phyloP scores from a whole-genome alignment of 2,329 filamentous ascomycete species.

The Paraconiothyrium brasiliense region DNA sequence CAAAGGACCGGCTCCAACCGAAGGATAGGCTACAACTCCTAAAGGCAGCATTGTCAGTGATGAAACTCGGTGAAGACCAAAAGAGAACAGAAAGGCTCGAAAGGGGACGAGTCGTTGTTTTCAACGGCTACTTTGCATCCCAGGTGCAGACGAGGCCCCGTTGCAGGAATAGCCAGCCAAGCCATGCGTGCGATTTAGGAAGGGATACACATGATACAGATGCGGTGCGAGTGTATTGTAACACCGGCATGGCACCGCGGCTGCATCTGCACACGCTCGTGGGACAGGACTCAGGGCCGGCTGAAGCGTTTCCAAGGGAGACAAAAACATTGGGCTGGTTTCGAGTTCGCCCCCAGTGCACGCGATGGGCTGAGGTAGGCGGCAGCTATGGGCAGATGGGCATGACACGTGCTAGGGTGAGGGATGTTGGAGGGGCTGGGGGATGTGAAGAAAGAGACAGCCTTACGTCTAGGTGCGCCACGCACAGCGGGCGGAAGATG shows the following conservation, averaged over 20 bases:
- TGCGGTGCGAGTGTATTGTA: conserved; percentile 45
- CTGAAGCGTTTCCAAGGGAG: conserved; percentile 14
- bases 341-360: conserved; percentile 1
- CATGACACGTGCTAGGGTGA: conserved; percentile 15
- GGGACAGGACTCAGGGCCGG: conserved; percentile 32
- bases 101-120: conserved; percentile 42
- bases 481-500: conserved; percentile 38
- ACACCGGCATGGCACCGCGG: conserved; percentile 43
- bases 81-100: conserved; percentile 31
- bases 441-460: conserved; percentile 27
- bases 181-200: conserved; percentile 42
- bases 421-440: conserved; percentile 19
- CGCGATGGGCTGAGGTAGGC: conserved; percentile 8
- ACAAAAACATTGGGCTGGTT: conserved; percentile 5
- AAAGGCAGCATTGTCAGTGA: conserved; percentile 53
- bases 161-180: conserved; percentile 42
- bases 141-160: conserved; percentile 40
- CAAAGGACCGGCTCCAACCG: conserved; percentile 46
- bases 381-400: conserved; percentile 3
- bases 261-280: conserved; percentile 33
- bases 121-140: conserved; percentile 40
- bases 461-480: conserved; percentile 40
- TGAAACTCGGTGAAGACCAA: conserved; percentile 27
- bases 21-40: conserved; percentile 50
- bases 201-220: conserved; percentile 34